These are phyloP conservation scores for Neurospora sp. DNA, from an alignment of 495 filamentous ascomycete genomes.

Conservation along the genomic window DNA sequence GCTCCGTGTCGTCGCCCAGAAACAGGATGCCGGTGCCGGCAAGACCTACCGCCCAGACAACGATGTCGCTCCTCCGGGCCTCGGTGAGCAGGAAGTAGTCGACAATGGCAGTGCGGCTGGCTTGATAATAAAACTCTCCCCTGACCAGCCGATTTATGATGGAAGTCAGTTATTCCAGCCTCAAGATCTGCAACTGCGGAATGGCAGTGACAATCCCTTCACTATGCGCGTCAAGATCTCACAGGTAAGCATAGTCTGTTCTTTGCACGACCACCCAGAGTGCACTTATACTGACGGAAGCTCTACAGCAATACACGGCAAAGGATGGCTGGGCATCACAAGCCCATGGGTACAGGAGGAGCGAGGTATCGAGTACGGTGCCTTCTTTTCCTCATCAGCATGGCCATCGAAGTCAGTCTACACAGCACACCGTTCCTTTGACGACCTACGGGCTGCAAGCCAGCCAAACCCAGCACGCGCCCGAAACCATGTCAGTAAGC, in stretches of 20 bases:
- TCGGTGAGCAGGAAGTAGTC: background rate
- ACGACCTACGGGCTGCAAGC: background rate
- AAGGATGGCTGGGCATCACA: background rate
- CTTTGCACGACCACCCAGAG: background rate
- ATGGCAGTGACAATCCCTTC: background rate
- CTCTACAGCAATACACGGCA: background rate
- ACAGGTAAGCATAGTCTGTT: background rate
- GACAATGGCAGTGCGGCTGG: background rate
- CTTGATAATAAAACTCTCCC: background rate
- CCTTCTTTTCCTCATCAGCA: conserved; percentile 6
- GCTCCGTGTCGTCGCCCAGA: background rate
- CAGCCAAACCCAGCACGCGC: background rate
- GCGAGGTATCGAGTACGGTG: conserved; percentile 20
- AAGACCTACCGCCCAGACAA: background rate
- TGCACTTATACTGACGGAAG: background rate
- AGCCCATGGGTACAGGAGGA: conserved; percentile 16
- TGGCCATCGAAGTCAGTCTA: background rate
- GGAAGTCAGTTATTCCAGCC: background rate
- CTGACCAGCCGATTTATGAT: background rate
- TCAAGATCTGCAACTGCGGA: background rate
- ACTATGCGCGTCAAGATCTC: background rate
- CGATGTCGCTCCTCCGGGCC: background rate
- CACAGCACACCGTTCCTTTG: background rate
- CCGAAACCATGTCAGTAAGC: background rate
- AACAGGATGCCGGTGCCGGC: background rate